Evolutionary conservation across 2,329 filamentous ascomycete species (phyloP).

Genomic region (Neurospora sp.): DNA sequence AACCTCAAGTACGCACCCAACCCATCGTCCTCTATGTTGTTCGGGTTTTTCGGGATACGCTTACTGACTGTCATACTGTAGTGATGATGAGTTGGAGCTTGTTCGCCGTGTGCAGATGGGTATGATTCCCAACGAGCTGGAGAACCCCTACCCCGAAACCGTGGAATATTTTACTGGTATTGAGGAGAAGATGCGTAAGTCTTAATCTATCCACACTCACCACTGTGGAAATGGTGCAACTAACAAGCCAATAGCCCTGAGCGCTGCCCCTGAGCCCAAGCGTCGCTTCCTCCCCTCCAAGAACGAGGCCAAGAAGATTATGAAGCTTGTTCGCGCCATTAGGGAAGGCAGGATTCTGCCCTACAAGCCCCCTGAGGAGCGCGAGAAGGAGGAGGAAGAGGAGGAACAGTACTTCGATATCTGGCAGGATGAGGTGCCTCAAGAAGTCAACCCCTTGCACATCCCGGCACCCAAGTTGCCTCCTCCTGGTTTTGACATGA

Average conservation of each 20-base stretch:
- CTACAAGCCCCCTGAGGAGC: constrained; percentile 64
- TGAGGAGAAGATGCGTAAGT: constrained; percentile 70
- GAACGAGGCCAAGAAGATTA: constrained; percentile 89
- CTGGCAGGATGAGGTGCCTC: constrained; percentile 84
- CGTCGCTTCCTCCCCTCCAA: constrained; percentile 92
- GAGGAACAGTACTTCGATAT: constrained; percentile 73
- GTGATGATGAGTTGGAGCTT: constrained; percentile 78
- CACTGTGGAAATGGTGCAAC: neutral
- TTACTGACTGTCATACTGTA: constrained; percentile 24
- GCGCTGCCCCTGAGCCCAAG: constrained; percentile 90
- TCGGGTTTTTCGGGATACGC: neutral
- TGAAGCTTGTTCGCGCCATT: constrained; percentile 95
- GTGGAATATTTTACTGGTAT: constrained; percentile 91
- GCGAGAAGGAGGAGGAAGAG: constrained; percentile 59
- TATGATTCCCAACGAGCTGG: constrained; percentile 76
- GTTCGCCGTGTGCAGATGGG: constrained; percentile 82
- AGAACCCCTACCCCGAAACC: constrained; percentile 87
- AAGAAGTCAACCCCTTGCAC: constrained; percentile 82
- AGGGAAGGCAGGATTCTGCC: constrained; percentile 88
- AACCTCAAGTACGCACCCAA: constrained; percentile 41
- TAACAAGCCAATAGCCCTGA: constrained; percentile 43
- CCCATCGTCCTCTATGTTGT: neutral
- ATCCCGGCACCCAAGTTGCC: constrained; percentile 88
- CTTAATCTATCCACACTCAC: neutral
- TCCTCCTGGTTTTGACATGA: constrained; percentile 88